Percentiles rank a stretch among this genome's conserved stretches.
phyloP scores from a whole-genome alignment of 2,329 filamentous ascomycete species.

The Chrysoporthe cubensis region DNA sequence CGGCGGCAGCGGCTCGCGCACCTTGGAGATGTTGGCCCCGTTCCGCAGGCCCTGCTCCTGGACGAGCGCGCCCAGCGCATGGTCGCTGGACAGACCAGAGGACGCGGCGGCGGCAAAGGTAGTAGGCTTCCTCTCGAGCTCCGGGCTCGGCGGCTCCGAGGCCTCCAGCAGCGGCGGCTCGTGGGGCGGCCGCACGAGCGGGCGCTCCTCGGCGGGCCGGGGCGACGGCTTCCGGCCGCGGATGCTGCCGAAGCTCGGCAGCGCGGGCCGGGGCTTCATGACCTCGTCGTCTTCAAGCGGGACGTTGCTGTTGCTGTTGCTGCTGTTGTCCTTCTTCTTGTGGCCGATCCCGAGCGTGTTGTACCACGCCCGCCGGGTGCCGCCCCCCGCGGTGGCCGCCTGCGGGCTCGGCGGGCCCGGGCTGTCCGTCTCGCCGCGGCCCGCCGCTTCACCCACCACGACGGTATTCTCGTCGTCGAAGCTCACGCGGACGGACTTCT shows the following conservation, averaged over 20 bases:
- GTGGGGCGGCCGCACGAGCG: slow-evolving; percentile 61
- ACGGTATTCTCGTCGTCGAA: slow-evolving; percentile 71
- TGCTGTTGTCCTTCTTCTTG: slow-evolving; percentile 53
- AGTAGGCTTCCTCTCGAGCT: background rate
- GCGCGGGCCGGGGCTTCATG: slow-evolving; percentile 74
- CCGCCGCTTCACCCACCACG: slow-evolving; percentile 54
- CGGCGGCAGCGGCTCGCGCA: slow-evolving; percentile 69
- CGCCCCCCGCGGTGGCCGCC: slow-evolving; percentile 23
- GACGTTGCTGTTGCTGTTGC: slow-evolving; percentile 18
- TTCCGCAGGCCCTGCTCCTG: slow-evolving; percentile 58
- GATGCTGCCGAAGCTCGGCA: slow-evolving; percentile 77
- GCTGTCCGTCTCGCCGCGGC: slow-evolving; percentile 44
- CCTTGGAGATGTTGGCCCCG: slow-evolving; percentile 59
- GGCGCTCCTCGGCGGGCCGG: slow-evolving; percentile 60
- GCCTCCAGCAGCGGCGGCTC: slow-evolving; percentile 41
- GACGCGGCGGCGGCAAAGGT: background rate
- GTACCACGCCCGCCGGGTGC: slow-evolving; percentile 54
- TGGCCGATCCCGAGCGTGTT: slow-evolving; percentile 48
- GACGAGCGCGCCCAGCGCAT: slow-evolving; percentile 59
- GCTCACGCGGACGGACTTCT: slow-evolving; percentile 74
- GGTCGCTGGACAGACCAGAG: slow-evolving; percentile 62
- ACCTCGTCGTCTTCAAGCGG: slow-evolving; percentile 64
- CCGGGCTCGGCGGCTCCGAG: slow-evolving; percentile 33
- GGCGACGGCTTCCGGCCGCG: slow-evolving; percentile 62
- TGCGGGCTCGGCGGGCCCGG: slow-evolving; percentile 44